Evolutionary conservation across 1,284 basidiomycete species (phyloP).

Genomic region (Leccinum fuscescens): DNA sequence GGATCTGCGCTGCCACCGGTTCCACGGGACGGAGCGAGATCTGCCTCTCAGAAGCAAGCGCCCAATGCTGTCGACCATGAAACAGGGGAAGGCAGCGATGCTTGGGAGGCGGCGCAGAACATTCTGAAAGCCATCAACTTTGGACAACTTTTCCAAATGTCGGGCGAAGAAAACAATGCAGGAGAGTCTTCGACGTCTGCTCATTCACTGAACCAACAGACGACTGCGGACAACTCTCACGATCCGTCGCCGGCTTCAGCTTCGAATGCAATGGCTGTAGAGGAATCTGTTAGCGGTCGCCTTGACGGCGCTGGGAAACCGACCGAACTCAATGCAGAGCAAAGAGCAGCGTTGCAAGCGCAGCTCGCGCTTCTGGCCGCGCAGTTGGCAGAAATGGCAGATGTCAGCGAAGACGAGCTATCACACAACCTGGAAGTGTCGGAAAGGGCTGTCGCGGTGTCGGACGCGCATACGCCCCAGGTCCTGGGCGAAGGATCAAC

Average conservation of each 20-base stretch:
- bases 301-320: slow-evolving; percentile 4
- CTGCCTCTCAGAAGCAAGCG: slow-evolving; percentile 14
- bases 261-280: background rate
- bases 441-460: slow-evolving; percentile 1
- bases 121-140: slow-evolving; percentile 77
- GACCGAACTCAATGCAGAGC: slow-evolving; percentile 33
- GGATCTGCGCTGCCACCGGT: slow-evolving; percentile 2
- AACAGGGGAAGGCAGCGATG: slow-evolving; percentile 48
- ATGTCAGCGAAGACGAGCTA: slow-evolving; percentile 34
- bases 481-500: slow-evolving; percentile 16
- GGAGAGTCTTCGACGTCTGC: slow-evolving; percentile 14
- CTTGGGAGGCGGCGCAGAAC: slow-evolving; percentile 73
- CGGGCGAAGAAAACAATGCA: slow-evolving; percentile 35
- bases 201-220: background rate
- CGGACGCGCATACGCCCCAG: slow-evolving; percentile 1
- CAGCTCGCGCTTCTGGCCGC: slow-evolving; percentile 62
- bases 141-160: slow-evolving; percentile 45
- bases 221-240: slow-evolving; percentile 4
- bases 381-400: slow-evolving; percentile 58
- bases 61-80: slow-evolving; percentile 33
- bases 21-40: slow-evolving; percentile 1
- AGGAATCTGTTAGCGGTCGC: slow-evolving; percentile 1
- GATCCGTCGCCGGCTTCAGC: background rate
- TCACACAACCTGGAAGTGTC: slow-evolving; percentile 30
- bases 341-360: slow-evolving; percentile 61